Conservation (phyloP, 2,329 filamentous ascomycete species). For the Fusarium brachygibbosum region DNA sequence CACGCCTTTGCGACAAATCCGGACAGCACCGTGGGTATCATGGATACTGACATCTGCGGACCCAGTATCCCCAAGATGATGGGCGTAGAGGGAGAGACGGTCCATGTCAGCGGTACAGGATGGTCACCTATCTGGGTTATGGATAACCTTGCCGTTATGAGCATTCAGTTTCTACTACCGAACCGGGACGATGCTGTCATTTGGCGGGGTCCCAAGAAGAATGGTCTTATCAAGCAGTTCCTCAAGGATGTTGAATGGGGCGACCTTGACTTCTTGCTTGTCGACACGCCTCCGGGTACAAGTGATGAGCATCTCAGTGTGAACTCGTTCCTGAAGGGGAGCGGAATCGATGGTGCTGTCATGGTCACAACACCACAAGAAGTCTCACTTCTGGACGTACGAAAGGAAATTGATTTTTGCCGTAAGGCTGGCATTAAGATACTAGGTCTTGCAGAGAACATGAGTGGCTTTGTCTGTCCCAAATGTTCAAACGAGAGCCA, state of each 20-base stretch:
- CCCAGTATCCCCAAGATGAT: conserved; percentile 99
- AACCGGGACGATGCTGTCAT: conserved; percentile 95
- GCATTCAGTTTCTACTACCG: conserved; percentile 97
- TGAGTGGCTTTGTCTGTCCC: conserved; percentile 96
- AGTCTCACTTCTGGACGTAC: conserved; percentile 89
- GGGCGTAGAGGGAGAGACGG: conserved; percentile 93
- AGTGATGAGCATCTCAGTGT: conserved; percentile 96
- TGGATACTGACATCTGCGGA: conserved; percentile 98
- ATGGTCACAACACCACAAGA: conserved; percentile 96
- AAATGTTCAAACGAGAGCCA: conserved; percentile 85
- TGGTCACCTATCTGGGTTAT: conserved; percentile 97
- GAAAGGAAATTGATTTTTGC: conserved; percentile 99
- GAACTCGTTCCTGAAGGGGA: conserved; percentile 90
- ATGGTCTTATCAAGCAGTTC: conserved; percentile 97
- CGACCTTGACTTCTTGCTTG: conserved; percentile 89
- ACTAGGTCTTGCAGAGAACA: conserved; percentile 94
- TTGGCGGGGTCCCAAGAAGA: conserved; percentile 98
- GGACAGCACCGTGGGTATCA: conserved; percentile 85
- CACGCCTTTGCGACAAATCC: conserved; percentile 90
- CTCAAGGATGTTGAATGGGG: conserved; percentile 99
- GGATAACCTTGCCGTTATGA: conserved; percentile 96
- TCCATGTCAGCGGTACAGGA: conserved; percentile 88
- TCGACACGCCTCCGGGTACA: conserved; percentile 96
- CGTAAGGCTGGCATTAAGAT: conserved; percentile 91
- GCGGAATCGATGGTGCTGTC: conserved; percentile 92